A percentile compares a stretch with the other conserved stretches of the same genome.
These are phyloP conservation scores for Choanephora cucurbitarum DNA, from an alignment of 371 early-diverging fungal species.

Conservation along the genomic window DNA sequence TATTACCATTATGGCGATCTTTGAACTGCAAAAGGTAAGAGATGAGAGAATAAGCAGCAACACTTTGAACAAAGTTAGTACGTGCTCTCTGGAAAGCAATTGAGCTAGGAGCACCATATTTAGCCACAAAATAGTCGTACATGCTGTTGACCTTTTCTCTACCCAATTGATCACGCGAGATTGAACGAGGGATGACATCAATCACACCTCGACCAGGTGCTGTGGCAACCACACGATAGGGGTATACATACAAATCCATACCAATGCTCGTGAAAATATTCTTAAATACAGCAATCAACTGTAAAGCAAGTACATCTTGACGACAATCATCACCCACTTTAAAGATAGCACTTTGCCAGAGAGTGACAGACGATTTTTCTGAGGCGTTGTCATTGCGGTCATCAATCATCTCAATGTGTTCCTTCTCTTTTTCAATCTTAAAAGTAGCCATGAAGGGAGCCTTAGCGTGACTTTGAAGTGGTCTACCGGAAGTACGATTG, in stretches of 20 bases:
- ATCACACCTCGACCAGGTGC: conserved; percentile 98
- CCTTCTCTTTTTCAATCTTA: conserved; percentile 71
- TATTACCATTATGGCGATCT: conserved; percentile 99
- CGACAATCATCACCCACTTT: conserved; percentile 99
- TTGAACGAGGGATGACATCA: conserved; percentile 97
- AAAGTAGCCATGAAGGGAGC: conserved; percentile 99
- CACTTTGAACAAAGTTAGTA: conserved; percentile 93
- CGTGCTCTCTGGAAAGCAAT: conserved; percentile 92
- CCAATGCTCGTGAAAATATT: conserved; percentile 92
- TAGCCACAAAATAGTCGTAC: conserved; percentile 93
- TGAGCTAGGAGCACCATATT: conserved; percentile 93
- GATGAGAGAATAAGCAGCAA: conserved; percentile 98
- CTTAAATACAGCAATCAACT: conserved; percentile 98
- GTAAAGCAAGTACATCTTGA: conserved; percentile 98
- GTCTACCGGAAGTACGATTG: conserved; percentile 92
- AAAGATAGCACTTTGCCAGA: conserved; percentile 92
- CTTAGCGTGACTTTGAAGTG: conserved; percentile 98
- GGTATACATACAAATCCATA: conserved; percentile 95
- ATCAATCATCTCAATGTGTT: conserved; percentile 43
- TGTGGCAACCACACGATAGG: conserved; percentile 98
- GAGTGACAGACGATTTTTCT: conserved; percentile 22
- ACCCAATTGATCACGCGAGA: conserved; percentile 98
- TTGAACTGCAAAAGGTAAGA: conserved; percentile 97
- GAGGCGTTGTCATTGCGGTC: conserved; percentile 30
- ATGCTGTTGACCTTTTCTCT: conserved; percentile 97